Conservation (phyloP, 352 stramenopile species). For the Phytophthora parvispora region DNA sequence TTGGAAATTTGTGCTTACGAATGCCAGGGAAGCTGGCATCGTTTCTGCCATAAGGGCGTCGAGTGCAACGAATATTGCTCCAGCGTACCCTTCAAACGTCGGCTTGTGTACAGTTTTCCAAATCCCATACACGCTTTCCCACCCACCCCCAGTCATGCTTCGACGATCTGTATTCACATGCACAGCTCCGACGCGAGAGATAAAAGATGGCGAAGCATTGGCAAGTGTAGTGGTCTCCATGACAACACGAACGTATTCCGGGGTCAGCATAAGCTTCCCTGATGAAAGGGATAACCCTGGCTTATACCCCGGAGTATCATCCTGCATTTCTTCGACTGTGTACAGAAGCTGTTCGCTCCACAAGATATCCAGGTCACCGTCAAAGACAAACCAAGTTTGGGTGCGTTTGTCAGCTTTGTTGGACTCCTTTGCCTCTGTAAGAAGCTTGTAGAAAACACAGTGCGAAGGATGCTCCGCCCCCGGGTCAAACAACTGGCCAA, state of each 20-base stretch:
- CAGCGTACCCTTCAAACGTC: slow-evolving; percentile 38
- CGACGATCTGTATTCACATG: slow-evolving; percentile 27
- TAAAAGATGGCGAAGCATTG: slow-evolving; percentile 61
- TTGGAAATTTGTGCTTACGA: slow-evolving; percentile 56
- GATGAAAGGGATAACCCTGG: slow-evolving; percentile 47
- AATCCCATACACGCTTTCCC: slow-evolving; percentile 39
- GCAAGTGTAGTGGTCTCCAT: slow-evolving; percentile 64
- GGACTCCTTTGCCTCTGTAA: slow-evolving; percentile 56
- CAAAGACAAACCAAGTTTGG: slow-evolving; percentile 75
- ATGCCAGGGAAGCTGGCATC: slow-evolving; percentile 49
- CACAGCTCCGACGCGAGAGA: slow-evolving; percentile 56
- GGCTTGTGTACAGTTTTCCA: slow-evolving; percentile 53
- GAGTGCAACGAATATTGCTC: slow-evolving; percentile 51
- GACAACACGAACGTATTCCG: slow-evolving; percentile 49
- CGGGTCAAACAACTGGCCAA: slow-evolving; percentile 43
- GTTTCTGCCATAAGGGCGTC: slow-evolving; percentile 58
- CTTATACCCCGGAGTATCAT: slow-evolving; percentile 9
- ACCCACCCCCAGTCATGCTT: slow-evolving; percentile 21
- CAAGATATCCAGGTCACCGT: slow-evolving; percentile 54
- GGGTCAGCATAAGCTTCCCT: slow-evolving; percentile 49
- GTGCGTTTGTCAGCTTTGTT: slow-evolving; percentile 16
- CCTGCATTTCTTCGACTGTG: slow-evolving; percentile 29
- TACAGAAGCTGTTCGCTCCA: slow-evolving; percentile 70
- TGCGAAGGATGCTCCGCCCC: slow-evolving; percentile 20
- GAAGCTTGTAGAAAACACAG: slow-evolving; percentile 49